A percentile compares a stretch with the other conserved stretches of the same genome.
phyloP scores from a whole-genome alignment of 2,329 filamentous ascomycete species.

The Xylaria polymorpha region DNA sequence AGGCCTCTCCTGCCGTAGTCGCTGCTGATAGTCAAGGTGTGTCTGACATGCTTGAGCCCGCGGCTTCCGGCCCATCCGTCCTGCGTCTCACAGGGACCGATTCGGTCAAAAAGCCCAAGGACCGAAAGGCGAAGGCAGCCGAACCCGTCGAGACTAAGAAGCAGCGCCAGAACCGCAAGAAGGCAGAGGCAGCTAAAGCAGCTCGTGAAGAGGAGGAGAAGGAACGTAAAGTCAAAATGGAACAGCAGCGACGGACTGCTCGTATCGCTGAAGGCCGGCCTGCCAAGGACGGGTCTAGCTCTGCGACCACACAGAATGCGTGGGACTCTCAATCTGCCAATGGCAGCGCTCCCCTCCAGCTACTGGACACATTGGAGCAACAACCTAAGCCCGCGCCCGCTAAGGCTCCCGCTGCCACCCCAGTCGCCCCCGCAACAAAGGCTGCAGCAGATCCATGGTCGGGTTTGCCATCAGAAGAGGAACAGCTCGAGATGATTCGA shows the following conservation, averaged over 20 bases:
- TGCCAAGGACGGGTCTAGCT: conserved; percentile 80
- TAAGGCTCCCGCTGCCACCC: conserved; percentile 46
- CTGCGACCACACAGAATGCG: conserved; percentile 59
- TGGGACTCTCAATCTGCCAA: conserved; percentile 56
- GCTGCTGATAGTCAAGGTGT: conserved; percentile 75
- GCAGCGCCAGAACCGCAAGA: conserved; percentile 91
- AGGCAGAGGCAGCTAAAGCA: conserved; percentile 82
- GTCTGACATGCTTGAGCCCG: conserved; percentile 90
- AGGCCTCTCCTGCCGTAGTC: conserved; percentile 70
- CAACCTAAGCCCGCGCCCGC: conserved; percentile 51
- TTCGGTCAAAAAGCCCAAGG: conserved; percentile 72
- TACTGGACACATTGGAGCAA: conserved; percentile 69
- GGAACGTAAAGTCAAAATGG: conserved; percentile 78
- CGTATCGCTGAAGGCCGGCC: conserved; percentile 84
- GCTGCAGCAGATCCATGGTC: conserved; percentile 58
- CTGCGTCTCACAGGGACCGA: conserved; percentile 79
- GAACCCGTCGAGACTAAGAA: conserved; percentile 89
- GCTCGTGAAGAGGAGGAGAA: conserved; percentile 82
- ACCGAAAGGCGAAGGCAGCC: conserved; percentile 70
- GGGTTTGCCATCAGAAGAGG: conserved; percentile 69
- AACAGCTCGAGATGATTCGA: conserved; percentile 69
- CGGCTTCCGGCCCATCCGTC: conserved; percentile 74
- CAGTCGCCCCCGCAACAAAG: conserved; percentile 50
- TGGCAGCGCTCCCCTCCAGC: conserved; percentile 57
- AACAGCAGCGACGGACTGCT: conserved; percentile 85